Evolutionary conservation across 2,329 filamentous ascomycete genomes (phyloP), one percentile per base, ranked within the genome.

Genomic region (Trichoderma sp.): DNA sequence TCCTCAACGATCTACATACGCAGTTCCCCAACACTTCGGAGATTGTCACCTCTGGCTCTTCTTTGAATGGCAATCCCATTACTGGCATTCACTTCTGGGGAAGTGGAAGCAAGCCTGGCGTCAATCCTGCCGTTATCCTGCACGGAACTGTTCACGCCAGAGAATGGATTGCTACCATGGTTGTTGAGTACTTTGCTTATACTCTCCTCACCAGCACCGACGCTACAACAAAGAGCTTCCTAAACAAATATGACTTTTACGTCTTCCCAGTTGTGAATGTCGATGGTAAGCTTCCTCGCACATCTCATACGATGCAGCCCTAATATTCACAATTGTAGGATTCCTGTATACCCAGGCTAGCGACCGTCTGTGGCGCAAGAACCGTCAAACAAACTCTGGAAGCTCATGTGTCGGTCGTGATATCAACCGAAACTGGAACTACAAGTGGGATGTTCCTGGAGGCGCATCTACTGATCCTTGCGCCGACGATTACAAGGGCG

Each of bases 221-320:
- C 16, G 72, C 78, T n/a, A 75, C 78, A 4, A 75, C 83, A 49
- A 80, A 76, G 49, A 74, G 77, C 1, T 82, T 86, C 65, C 81
- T 90, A 28, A 83, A 90, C 76, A 86, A 82, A 67, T 90, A 88
- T 74, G 90, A 91, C 77, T 89, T 89, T 72, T 90, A 89, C 76
- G 83, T 91, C 72, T 83, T 90, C 70, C 87, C 88, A 3, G 78
- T 89, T 28, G 86, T 88, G 18, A 90, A 90, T 74, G 86, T 87
- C 0, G 87, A 89, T 67, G 86, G 84, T 85, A 74, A 73, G 79
- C 46, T 24, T 43, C 26, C 26, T 24, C 8, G 2, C 13, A 3
- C 26, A 8, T 39, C 18, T 21, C 14, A 3, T 28, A 39, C 10
- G n/a, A 18, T 59, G 21, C 39, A 5, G 0, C 46, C 21, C 21